A percentile compares a stretch with the other conserved stretches of the same genome.
Evolutionary conservation across 371 early-diverging fungal genomes (phyloP).

Genomic region (Gilbertella persicaria): DNA sequence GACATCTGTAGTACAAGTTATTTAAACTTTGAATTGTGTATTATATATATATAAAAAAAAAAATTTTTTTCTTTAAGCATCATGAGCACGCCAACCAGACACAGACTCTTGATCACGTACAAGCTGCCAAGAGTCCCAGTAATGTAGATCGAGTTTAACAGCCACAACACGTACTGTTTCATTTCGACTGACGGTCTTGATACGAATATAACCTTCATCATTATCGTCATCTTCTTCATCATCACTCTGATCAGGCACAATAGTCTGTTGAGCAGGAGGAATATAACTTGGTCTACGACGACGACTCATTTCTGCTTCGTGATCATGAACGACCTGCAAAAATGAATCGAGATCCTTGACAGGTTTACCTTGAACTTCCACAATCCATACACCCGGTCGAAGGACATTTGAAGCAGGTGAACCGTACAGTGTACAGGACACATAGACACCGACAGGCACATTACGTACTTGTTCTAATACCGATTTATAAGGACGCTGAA

Average conservation of each 20-base stretch:
- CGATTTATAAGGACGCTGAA: slow-evolving; percentile 83
- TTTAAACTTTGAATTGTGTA: no score
- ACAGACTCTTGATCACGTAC: slow-evolving; percentile 49
- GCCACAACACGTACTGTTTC: slow-evolving; percentile 61
- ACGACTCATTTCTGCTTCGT: slow-evolving; percentile 24
- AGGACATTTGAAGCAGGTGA: slow-evolving; percentile 71
- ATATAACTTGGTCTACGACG: slow-evolving; percentile 39
- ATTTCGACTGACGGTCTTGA: slow-evolving; percentile 65
- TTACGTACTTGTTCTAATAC: slow-evolving; percentile 78
- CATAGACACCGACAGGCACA: slow-evolving; percentile 77
- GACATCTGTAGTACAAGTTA: slow-evolving; percentile 40
- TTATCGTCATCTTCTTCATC: slow-evolving; percentile 24
- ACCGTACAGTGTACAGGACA: slow-evolving; percentile 70
- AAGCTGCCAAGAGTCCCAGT: slow-evolving; percentile 76
- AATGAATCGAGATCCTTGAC: slow-evolving; percentile 55
- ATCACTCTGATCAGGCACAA: slow-evolving; percentile 9
- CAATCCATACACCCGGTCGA: slow-evolving; percentile 72
- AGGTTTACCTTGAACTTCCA: slow-evolving; percentile 57
- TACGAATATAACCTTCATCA: slow-evolving; percentile 56
- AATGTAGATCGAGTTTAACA: slow-evolving; percentile 69
- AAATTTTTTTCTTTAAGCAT: slow-evolving; percentile 28
- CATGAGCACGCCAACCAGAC: slow-evolving; percentile 63
- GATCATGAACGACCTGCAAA: slow-evolving; percentile 44
- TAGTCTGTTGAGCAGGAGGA: slow-evolving; percentile 30
- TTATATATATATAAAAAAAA: no score